phyloP scores from a whole-genome alignment of 2,329 filamentous ascomycete genomes.

The Chrysoporthe puriensis region DNA sequence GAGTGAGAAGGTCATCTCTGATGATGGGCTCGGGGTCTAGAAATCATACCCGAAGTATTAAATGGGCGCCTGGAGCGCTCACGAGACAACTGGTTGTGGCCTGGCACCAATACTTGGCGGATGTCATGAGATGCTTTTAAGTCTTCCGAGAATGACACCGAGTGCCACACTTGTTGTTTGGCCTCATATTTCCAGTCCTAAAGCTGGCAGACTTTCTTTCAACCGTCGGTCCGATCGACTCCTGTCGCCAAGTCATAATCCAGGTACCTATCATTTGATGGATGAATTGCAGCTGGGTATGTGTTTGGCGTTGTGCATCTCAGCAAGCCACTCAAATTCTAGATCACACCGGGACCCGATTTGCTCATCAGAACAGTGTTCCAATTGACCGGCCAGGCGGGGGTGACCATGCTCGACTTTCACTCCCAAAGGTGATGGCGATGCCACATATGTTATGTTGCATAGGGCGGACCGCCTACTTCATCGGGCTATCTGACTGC shows the following conservation, averaged over 20 bases:
- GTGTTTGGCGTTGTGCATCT: neutral
- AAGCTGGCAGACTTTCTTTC: neutral
- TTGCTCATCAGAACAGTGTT: neutral
- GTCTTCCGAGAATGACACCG: slow-evolving; percentile 4
- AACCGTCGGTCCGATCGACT: too few relatives aligned
- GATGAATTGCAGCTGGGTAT: too few relatives aligned
- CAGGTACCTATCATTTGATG: neutral
- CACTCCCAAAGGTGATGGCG: neutral
- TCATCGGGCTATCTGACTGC: neutral
- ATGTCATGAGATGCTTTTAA: neutral
- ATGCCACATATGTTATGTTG: neutral
- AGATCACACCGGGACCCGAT: neutral
- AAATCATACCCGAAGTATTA: neutral
- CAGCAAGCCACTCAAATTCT: neutral
- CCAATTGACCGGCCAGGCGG: neutral
- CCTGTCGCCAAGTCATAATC: neutral
- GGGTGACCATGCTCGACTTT: neutral
- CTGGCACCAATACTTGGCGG: neutral
- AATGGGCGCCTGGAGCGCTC: neutral
- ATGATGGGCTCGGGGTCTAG: neutral
- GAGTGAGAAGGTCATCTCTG: neutral
- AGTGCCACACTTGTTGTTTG: neutral
- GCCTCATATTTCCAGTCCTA: neutral
- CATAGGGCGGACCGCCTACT: neutral
- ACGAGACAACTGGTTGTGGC: neutral